Base-by-base conservation (phyloP, 2,329 filamentous ascomycete species). In the Macrophomina pseudophaseolina region DNA sequence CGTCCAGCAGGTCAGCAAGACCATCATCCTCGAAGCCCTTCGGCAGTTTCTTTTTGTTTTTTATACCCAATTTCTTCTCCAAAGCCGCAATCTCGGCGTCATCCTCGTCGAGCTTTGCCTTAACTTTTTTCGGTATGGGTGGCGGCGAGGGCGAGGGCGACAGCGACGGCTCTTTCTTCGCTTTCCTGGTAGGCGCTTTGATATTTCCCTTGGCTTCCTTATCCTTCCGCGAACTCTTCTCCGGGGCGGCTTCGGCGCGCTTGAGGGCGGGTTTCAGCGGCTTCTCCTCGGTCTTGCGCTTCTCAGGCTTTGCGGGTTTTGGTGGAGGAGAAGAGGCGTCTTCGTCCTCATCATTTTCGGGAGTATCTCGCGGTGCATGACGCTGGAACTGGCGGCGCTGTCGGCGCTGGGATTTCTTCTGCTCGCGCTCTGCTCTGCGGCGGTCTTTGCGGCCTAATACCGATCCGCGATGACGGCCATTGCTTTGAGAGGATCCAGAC, bases 11-110 rank as follows among this genome's bases (percentile, higher is more conserved):
- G 65, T 91, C 90, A 49, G 90, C 92, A 2, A 98, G 80, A 0
- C 93, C 94, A 74, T 97, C 94, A 6, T 97, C 91, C 23, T 88
- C 86, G 72, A 94, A 93, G 0, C 88, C 84, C 70, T 91, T 90
- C 0, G 90, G 89, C 5, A 92, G 78, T 38, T 87, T 89, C 74
- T 93, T 96, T 68, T 90, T 90, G 30, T 88, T 87, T 74, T 90
- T 92, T 40, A 97, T 85, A 0, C 95, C 94, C 3, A 99, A 81
- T 74, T 92, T 96, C 77, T 90, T 93, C 80, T 99, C 95, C 38
- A 97, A 82, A 2, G 89, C 89, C 23, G 90, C 90, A 71, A 99
- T 98, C 72, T 97, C 93, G 2, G 89, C 91, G 73, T 98, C 93
- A 67, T 99, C 94, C 68, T 92, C 84, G 0, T 87, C 89, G 4